These are phyloP conservation scores for Blastocystis sp. DNA, from an alignment of 352 stramenopile species.

Conservation along the genomic window DNA sequence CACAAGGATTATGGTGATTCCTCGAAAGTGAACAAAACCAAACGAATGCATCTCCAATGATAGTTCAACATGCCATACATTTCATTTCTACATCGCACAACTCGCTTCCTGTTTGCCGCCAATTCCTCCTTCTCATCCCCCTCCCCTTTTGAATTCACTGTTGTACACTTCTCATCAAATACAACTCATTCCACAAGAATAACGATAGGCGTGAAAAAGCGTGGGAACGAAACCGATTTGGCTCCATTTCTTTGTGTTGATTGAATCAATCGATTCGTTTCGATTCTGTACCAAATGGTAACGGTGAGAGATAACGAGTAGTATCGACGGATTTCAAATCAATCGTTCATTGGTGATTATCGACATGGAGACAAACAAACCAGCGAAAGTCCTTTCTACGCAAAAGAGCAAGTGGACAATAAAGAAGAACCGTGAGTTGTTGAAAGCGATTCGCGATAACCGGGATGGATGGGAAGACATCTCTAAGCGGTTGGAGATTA, in stretches of 20 bases:
- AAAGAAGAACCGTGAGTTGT: conserved; percentile 1
- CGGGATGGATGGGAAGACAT: neutral
- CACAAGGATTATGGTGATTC: too few species aligned
- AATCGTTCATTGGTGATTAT: neutral
- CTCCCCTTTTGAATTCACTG: too few species aligned
- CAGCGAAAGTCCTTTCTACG: neutral
- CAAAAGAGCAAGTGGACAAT: neutral
- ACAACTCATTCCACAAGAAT: too few species aligned
- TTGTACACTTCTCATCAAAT: too few species aligned
- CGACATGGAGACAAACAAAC: neutral
- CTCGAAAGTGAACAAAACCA: too few species aligned
- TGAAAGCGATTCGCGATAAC: neutral
- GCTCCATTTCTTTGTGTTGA: neutral
- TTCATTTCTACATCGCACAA: too few species aligned
- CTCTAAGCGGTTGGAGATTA: neutral
- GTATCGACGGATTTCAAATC: neutral
- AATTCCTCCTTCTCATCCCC: too few species aligned
- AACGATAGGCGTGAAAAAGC: too few species aligned
- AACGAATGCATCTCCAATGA: too few species aligned
- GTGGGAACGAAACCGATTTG: neutral
- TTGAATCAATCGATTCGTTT: neutral
- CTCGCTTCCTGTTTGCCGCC: too few species aligned
- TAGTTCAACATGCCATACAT: too few species aligned
- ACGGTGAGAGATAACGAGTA: neutral
- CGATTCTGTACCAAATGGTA: neutral